Evolutionary conservation across 169 alveolate genomes (phyloP).

Genomic region (Prorocentrum cordatum): DNA sequence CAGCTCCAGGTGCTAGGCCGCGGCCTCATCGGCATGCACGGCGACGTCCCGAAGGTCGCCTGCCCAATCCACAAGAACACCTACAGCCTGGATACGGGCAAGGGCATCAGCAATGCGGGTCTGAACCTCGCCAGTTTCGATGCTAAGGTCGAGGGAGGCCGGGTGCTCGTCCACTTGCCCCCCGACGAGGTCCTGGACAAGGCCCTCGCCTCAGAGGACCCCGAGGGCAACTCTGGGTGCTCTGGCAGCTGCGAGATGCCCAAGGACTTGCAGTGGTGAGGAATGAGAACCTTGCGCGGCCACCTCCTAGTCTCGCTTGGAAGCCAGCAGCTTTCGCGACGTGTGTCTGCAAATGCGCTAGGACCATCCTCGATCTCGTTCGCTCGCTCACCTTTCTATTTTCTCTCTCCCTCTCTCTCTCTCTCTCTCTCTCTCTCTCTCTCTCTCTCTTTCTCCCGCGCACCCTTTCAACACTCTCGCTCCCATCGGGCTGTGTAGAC

Average conservation of each 20-base stretch:
- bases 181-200: background rate
- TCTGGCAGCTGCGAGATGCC: background rate
- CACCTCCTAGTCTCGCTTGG: too few species aligned
- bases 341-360: too few species aligned
- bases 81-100: background rate
- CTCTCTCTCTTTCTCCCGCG: too few species aligned
- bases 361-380: too few species aligned
- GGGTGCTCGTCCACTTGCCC: background rate
- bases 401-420: too few species aligned
- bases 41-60: constrained; percentile 14
- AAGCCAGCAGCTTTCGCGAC: too few species aligned
- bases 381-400: too few species aligned
- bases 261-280: background rate
- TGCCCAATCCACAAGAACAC: constrained; percentile 9
- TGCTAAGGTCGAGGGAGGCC: background rate
- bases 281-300: too few species aligned
- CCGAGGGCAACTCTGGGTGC: background rate
- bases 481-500: too few species aligned
- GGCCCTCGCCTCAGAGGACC: background rate
- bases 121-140: background rate
- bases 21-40: background rate
- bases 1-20: background rate
- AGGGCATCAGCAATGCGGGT: background rate
- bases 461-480: too few species aligned
- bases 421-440: too few species aligned